Evolutionary conservation across 1,284 basidiomycete species (phyloP), one percentile per base, ranked within the genome.

Genomic region (Fomitopsis palustris): DNA sequence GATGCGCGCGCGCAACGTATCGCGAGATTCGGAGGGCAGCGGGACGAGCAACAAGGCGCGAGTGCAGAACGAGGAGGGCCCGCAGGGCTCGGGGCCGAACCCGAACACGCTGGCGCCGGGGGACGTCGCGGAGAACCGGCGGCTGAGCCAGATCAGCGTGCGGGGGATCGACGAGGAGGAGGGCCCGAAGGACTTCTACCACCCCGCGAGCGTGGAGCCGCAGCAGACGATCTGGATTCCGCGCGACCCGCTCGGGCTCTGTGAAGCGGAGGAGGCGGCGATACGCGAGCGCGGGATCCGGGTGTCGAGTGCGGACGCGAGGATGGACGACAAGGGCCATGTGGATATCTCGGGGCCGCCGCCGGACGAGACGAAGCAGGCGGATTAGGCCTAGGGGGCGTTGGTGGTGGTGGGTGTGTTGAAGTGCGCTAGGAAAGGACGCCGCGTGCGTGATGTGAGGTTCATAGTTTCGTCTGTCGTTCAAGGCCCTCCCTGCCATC

Each of bases 141-240:
- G 49, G 49, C 31, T 52, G 29, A 52, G 49, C 31, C 49, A 52
- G 31, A 6, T 52, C 55, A 58, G 49, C 47, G 38, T 56, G 49
- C 53, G 52, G 31, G 61, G 64, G 49, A 61, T 68, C 21, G 69
- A 68, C 65, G 65, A 67, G 55, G 69, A 69, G 41, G 65, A 60
- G 49, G 69, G 77, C 0, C 72, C 71, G 37, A 69, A 74, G 61
- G 78, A 78, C 43, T 96, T 95, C 75, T 86, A 89, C 56, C 93
- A 94, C 67, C 93, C 93, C 16, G 92, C 91, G 10, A 79, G 85
- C 12, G 85, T 87, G 55, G 81, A 87, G 54, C 84, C 87, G 45
- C 90, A 93, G 73, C 80, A 85, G 59, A 78, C 84, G 10, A 76
- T 97, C 39, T 97, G 95, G 95, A 74, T 96, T 54, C 91, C 94